These are phyloP conservation scores for Pisolithus thermaeus DNA, from an alignment of 1,284 basidiomycete genomes.

Conservation along the genomic window DNA sequence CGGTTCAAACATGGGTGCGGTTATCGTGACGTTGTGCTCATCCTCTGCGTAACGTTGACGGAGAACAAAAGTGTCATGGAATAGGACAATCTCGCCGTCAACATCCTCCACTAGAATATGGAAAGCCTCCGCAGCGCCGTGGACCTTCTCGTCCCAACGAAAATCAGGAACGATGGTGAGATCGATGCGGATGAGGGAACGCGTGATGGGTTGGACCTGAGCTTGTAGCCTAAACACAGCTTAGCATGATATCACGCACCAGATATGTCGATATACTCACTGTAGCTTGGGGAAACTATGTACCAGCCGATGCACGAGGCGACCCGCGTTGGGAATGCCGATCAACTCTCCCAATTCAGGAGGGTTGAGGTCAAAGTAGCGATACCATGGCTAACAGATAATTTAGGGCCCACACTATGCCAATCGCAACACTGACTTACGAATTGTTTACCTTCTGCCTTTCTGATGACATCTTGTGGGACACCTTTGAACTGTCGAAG, in stretches of 20 bases:
- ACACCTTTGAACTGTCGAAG: constrained; percentile 93
- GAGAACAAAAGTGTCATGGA: constrained; percentile 90
- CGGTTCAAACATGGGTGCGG: constrained; percentile 95
- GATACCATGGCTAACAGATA: constrained; percentile 77
- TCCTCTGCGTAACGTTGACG: constrained; percentile 88
- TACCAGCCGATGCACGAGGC: constrained; percentile 89
- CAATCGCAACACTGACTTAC: constrained; percentile 37
- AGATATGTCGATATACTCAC: constrained; percentile 37
- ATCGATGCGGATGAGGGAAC: constrained; percentile 84
- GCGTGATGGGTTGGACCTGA: constrained; percentile 90
- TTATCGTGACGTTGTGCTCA: constrained; percentile 92
- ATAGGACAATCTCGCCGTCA: constrained; percentile 93
- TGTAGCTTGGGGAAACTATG: constrained; percentile 96
- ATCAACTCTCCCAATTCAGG: constrained; percentile 93
- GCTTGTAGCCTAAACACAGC: constrained; percentile 66
- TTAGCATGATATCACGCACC: constrained; percentile 4
- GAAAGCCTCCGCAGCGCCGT: constrained; percentile 86
- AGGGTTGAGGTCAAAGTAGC: constrained; percentile 85
- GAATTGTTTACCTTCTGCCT: constrained; percentile 98
- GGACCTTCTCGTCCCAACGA: constrained; percentile 94
- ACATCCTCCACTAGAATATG: constrained; percentile 95
- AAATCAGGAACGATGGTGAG: constrained; percentile 93
- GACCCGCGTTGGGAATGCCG: constrained; percentile 88
- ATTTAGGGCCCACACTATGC: background rate
- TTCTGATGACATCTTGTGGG: constrained; percentile 81